Evolutionary conservation across 139 green algal genomes (phyloP), one percentile per base, ranked within the genome.

Genomic region (Prasinococcaceae sp.): DNA sequence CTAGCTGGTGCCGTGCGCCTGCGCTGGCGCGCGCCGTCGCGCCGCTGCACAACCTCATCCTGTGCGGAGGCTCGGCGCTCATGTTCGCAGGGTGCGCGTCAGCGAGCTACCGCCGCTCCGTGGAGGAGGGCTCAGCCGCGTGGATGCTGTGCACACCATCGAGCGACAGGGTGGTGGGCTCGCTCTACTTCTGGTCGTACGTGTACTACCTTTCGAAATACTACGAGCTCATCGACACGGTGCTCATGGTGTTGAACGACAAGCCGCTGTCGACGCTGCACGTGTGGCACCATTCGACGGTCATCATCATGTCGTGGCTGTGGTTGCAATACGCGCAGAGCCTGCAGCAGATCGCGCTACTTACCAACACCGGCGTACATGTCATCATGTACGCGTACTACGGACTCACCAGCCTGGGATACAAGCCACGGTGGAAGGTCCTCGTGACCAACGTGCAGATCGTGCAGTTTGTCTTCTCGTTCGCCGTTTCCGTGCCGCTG

Each of bases 131-230:
- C n/a, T n/a, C n/a, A n/a, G n/a, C n/a, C n/a, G n/a, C n/a, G 14
- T 67, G 50, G 59, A 23, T 76, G n/a, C 49, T 61, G n/a, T 73
- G 69, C 22, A 23, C 68, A n/a, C 54, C 50, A 1, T 16, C 23
- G 16, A 25, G 25, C 22, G 54, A 30, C 25, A 20, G 32, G n/a
- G 30, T 33, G 23, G 29, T 56, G 38, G 67, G 66, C 3, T 20
- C 35, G 6, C 32, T 76, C 1, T 76, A 52, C 42, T 76, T 67
- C 43, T 72, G 66, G 66, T 55, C 47, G 19, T 76, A 76, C 47
- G 22, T 63, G 4, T 78, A 78, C 47, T 78, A 78, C 67, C 37
- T 78, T 1, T 65, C 45, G 25, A 79, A 79, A 42, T 76, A 59
- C 24, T 76, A 73, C 38, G 71, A 79, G 58, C 45, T 74, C 16